Evolutionary conservation across 2,329 filamentous ascomycete species (phyloP).

Genomic region (Pseudogymnoascus sp.): DNA sequence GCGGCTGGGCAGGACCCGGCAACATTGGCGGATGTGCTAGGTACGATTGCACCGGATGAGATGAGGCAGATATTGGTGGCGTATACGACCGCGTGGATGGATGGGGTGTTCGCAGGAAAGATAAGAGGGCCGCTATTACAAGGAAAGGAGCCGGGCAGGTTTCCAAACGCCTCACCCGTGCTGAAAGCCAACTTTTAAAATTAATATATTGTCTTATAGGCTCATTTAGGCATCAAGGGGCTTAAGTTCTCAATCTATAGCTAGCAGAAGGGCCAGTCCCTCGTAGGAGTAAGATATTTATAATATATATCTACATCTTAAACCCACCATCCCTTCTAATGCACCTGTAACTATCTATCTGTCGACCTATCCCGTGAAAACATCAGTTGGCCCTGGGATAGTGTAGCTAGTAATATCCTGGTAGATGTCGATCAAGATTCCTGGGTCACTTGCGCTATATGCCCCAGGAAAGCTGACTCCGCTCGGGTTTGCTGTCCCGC

Average conservation of each 20-base stretch:
- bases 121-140: background rate
- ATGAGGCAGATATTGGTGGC: background rate
- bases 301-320: background rate
- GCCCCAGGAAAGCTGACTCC: slow-evolving; percentile 42
- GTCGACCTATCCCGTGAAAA: slow-evolving; percentile 22
- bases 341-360: background rate
- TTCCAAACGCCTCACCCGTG: background rate
- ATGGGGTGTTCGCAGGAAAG: background rate
- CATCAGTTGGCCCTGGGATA: slow-evolving; percentile 33
- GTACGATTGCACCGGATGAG: background rate
- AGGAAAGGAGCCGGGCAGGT: background rate
- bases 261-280: background rate
- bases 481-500: slow-evolving; percentile 35
- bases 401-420: slow-evolving; percentile 31
- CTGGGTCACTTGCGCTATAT: slow-evolving; percentile 41
- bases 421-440: slow-evolving; percentile 43
- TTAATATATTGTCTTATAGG: background rate
- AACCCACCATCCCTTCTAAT: background rate
- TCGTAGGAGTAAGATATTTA: background rate
- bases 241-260: background rate
- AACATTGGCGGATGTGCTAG: background rate
- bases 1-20: background rate
- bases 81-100: background rate
- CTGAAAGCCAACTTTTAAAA: background rate
- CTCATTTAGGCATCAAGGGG: background rate